Evolutionary conservation across 1,284 basidiomycete species (phyloP), one percentile per base, ranked within the genome.

Genomic region (Tilletia indica): DNA sequence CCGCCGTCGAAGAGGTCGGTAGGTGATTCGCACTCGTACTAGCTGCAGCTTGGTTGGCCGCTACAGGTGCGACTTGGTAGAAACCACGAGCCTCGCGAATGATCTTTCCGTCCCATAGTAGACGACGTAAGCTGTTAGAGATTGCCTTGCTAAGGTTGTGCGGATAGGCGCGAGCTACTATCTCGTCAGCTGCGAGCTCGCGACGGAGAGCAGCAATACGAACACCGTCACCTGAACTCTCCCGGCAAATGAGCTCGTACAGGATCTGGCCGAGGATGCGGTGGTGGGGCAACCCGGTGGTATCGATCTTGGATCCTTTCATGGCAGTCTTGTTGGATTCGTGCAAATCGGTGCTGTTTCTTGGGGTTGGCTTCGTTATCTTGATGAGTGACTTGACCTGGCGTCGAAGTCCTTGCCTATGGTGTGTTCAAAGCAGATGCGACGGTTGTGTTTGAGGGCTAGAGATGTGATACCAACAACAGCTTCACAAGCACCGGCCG

Each of bases 201-300:
- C 61, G 61, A 64, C 61, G 61, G 36, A 64, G 61, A 12, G 31
- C 31, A 39, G 61, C 61, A 19, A 64, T 64, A 14, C 61, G 61
- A 39, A 64, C 61, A 6, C 61, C 61, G 36, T 64, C 61, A 6
- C 61, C 61, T 25, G 61, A 64, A 36, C 61, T 64, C 36, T 64
- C 61, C 3, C 61, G 31, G n/a, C 61, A 64, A 36, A 64, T 64
- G 36, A 64, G 61, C 61, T 64, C 61, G 34, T 64, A 64, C 36
- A 64, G 61, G 61, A 64, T 64, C 36, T 64, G 61, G 36, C 61
- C 61, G 14, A 64, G 61, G 61, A 64, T 64, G 61, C 61, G 61
- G n/a, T 64, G 61, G 38, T 64, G 61, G 14, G 61, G 61, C n/a
- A 64, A 34, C 19, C 61, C 61, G 36, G 61, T 4, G 34, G 61